Evolutionary conservation across 1,284 basidiomycete genomes (phyloP), one percentile per base, ranked within the genome.

Genomic region (Fomitopsis pinicola): DNA sequence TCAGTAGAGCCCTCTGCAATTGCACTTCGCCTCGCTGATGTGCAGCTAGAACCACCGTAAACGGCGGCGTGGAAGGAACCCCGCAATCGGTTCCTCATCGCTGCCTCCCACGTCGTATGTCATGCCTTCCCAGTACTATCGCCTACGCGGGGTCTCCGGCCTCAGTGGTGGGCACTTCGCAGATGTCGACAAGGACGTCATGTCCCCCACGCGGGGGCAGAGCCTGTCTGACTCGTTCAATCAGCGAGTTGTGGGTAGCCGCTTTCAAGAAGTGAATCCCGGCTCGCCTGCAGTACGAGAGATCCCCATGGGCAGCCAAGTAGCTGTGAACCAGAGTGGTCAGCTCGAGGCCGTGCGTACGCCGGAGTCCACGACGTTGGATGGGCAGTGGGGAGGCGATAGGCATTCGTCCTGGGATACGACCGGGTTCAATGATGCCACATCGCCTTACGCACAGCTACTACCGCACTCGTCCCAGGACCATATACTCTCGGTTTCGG

Each of bases 51-150:
- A 61, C 36, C 65, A 62, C 19, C 65, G 68, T 38, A 72, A 78
- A 59, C 71, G 77, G 64, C 77, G 76, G 59, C 77, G 81, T 64
- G 80, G 80, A 15, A 79, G 63, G 59, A 88, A 88, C 64, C 83
- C 84, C 10, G 86, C 86, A 3, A 82, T 79, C 64, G 86, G 80
- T 1, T 79, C 84, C 4, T 87, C 87, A 8, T 88, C 86, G n/a
- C 79, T 86, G 15, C 81, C 86, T 5, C 88, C 88, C 3, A 88
- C 86, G 4, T 87, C 88, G 3, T 91, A 89, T 68, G 84, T 91
- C 15, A 88, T 88, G n/a, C 89, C 89, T 14, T 90, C 87, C 4
- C 82, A 85, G 59, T 91, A 88, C 71, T 91, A 91, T 76, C 86
- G 87, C 67, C 80, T 91, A 40, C 80, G 85, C 42, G 78, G 80